A percentile compares a stretch with the other conserved stretches of the same genome.
Conservation (phyloP, 1,139 yeast species). For the Hyphopichia pseudoburtonii region DNA sequence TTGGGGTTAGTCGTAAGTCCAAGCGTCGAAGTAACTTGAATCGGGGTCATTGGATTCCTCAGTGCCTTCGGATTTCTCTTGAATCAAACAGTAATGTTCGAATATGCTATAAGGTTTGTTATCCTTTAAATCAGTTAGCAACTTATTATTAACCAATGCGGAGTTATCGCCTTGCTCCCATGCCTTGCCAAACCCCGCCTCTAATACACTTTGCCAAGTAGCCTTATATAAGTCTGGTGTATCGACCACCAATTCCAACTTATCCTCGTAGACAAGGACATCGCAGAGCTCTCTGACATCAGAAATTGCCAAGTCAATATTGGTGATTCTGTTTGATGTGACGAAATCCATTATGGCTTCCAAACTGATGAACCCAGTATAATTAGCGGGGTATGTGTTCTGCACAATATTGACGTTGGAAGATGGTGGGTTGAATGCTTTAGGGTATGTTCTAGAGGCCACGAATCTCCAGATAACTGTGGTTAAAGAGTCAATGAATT, state of each 20-base stretch:
- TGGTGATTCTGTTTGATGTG: constrained; percentile 70
- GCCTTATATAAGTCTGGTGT: constrained; percentile 56
- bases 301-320: constrained; percentile 70
- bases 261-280: constrained; percentile 84
- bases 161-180: constrained; percentile 25
- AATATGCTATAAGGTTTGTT: constrained; percentile 32
- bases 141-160: constrained; percentile 9
- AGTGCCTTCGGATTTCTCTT: constrained; percentile 30
- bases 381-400: constrained; percentile 51
- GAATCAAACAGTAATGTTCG: constrained; percentile 32
- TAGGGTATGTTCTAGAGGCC: constrained; percentile 73
- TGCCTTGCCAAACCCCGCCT: constrained; percentile 57
- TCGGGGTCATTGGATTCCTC: constrained; percentile 33
- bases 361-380: constrained; percentile 66
- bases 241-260: constrained; percentile 58
- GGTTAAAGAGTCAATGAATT: constrained; percentile 80
- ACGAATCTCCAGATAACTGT: constrained; percentile 88
- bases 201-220: constrained; percentile 61
- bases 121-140: constrained; percentile 11
- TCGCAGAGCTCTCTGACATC: constrained; percentile 86
- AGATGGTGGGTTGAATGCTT: constrained; percentile 51
- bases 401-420: constrained; percentile 25
- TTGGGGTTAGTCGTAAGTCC: constrained; percentile 34
- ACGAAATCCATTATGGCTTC: constrained; percentile 77
- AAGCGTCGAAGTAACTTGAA: constrained; percentile 40